These are phyloP conservation scores for Syzygium oleosum DNA, from an alignment of 345 rosid species.

Conservation along the genomic window DNA sequence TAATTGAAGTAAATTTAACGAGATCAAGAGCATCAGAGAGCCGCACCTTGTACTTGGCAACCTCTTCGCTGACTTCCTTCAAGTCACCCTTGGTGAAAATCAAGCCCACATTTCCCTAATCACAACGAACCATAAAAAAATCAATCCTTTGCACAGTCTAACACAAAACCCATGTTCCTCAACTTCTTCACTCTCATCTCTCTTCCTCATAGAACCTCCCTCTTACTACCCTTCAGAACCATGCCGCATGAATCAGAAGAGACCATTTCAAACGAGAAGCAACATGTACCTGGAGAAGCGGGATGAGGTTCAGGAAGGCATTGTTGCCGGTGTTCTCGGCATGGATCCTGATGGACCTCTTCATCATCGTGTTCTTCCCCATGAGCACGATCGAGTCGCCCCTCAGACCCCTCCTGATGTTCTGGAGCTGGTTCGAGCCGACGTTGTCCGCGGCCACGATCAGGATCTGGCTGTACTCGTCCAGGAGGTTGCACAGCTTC, in stretches of 20 bases:
- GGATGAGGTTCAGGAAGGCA: slow-evolving; percentile 48
- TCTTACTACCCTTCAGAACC: neutral
- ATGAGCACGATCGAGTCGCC: slow-evolving; percentile 83
- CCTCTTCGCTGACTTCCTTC: slow-evolving; percentile 95
- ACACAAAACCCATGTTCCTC: neutral
- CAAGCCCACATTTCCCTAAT: slow-evolving; percentile 87
- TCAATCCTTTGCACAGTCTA: neutral
- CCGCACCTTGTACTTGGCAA: slow-evolving; percentile 83
- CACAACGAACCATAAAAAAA: neutral
- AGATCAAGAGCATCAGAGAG: neutral
- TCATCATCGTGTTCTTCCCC: slow-evolving; percentile 99
- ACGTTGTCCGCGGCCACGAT: slow-evolving; percentile 83
- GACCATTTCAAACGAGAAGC: neutral
- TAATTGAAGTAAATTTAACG: neutral
- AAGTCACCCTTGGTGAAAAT: slow-evolving; percentile 96
- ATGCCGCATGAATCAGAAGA: neutral
- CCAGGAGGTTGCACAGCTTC: slow-evolving; percentile 69
- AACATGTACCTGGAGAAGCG: slow-evolving; percentile 69
- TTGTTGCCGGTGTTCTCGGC: slow-evolving; percentile 65
- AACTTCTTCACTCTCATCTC: neutral
- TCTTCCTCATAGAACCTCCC: neutral
- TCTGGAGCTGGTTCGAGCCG: slow-evolving; percentile 91
- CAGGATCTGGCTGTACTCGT: slow-evolving; percentile 74
- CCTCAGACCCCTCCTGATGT: slow-evolving; percentile 68
- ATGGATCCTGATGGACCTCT: slow-evolving; percentile 71